Evolutionary conservation across 805 yeast species (phyloP), one percentile per base, ranked within the genome.

Genomic region (Yamadazyma kitorensis): DNA sequence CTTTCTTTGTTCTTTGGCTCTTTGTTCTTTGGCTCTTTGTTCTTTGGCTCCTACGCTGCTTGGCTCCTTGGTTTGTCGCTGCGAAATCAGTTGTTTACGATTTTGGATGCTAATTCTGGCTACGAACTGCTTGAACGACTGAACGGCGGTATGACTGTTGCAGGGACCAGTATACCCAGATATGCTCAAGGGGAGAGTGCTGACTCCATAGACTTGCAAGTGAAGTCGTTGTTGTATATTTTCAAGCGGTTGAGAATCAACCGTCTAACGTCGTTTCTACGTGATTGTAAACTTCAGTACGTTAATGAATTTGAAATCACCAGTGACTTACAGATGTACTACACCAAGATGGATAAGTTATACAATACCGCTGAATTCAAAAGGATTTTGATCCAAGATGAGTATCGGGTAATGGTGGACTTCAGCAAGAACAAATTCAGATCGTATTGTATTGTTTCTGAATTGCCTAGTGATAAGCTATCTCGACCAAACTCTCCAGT

Each of bases 371-470:
- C 42, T 0, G 64, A 52, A 22, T 77, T 82, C 45, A 64, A 66
- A 31, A 41, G 48, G 7, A 43, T 57, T 6, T 40, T 82, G 27
- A 36, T 64, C n/a, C 42, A 57, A 10, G 86, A 82, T 52, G 80
- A 80, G 36, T 79, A 81, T 50, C 63, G 88, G 17, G 77, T 82
- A 9, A 60, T 80, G 36, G 68, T 79, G 13, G 89, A 82, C 50
- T 82, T 78, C 70, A 51, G 65, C 29, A 80, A 80, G 49, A 82
- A 82, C 61, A 74, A 76, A 54, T 81, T 80, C 53, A 61, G 91
- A 35, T 63, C 84, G 1, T 53, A 74, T 48, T 71, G 84, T 44
- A 66, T 82, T 4, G 54, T 82, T 15, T 60, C 78, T 3, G 76
- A 61, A 17, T 37, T 40, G 6, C 86, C 87, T 3, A 59, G 47